Percentiles rank a stretch among this genome's conserved stretches.
phyloP scores from a whole-genome alignment of 768 basidiomycete genomes.

The Psilocybe sp. region DNA sequence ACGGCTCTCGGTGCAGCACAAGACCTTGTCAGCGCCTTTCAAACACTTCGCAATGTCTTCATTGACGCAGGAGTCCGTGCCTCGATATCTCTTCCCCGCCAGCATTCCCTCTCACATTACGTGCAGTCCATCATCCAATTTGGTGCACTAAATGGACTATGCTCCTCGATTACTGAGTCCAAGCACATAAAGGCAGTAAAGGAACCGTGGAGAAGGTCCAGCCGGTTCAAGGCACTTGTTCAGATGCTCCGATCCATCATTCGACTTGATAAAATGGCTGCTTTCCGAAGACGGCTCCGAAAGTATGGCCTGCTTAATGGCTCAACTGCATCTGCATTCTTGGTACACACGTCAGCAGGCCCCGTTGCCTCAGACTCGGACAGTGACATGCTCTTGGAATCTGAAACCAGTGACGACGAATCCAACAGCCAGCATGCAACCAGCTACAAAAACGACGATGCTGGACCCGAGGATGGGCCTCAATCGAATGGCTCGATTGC shows the following conservation, averaged over 20 bases:
- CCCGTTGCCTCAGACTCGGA: background rate
- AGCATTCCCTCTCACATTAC: conserved; percentile 25
- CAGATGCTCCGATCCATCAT: conserved; percentile 28
- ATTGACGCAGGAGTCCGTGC: conserved; percentile 16
- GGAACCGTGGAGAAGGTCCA: conserved; percentile 31
- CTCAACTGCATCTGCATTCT: conserved; percentile 13
- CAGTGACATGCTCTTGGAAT: no score
- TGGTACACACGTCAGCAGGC: no score
- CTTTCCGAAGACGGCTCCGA: background rate
- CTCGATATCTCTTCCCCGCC: conserved; percentile 23
- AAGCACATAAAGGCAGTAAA: conserved; percentile 30
- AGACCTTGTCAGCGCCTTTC: conserved; percentile 18
- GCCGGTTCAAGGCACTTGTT: conserved; percentile 20
- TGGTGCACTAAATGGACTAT: conserved; percentile 26
- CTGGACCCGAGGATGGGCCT: no score
- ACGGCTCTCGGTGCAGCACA: conserved; percentile 9
- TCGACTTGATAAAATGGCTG: conserved; percentile 22
- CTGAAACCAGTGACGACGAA: background rate
- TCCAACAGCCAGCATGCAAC: no score
- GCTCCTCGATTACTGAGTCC: conserved; percentile 31
- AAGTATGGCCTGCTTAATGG: conserved; percentile 11
- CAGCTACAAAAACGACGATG: no score
- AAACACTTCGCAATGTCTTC: conserved; percentile 26
- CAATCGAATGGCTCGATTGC: no score
- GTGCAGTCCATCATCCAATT: conserved; percentile 15